Percentiles rank a stretch among this genome's conserved stretches.
Evolutionary conservation across 306 rosid species (phyloP).

Genomic region (Fragaria iinumae): DNA sequence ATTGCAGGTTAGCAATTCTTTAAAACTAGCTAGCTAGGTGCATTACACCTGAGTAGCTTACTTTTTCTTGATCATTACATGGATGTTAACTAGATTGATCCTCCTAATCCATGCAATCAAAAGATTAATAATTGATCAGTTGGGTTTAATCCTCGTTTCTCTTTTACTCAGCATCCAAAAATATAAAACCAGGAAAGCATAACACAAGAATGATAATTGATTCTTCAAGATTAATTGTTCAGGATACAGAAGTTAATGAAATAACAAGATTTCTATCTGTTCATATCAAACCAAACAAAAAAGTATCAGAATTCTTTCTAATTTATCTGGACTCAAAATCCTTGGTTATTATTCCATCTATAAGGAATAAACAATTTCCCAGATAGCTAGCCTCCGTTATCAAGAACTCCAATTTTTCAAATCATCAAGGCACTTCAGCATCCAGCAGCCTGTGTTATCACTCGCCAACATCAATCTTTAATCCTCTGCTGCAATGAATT

Average conservation of each 20-base stretch:
- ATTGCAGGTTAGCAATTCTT: neutral
- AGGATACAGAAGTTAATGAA: neutral
- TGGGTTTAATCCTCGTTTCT: neutral
- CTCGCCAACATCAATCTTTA: neutral
- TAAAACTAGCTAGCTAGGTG: neutral
- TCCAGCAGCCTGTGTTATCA: neutral
- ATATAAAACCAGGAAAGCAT: neutral
- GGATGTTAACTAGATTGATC: neutral
- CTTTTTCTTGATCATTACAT: neutral
- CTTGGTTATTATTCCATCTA: neutral
- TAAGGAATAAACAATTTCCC: neutral
- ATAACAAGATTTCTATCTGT: neutral
- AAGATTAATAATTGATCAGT: neutral
- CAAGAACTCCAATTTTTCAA: neutral
- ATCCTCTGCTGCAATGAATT: neutral
- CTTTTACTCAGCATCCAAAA: neutral
- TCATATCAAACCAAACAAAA: neutral
- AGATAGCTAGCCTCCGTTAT: neutral
- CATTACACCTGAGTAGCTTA: neutral
- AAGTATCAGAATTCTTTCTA: neutral
- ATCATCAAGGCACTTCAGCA: neutral
- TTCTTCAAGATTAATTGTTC: neutral
- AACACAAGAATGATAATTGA: neutral
- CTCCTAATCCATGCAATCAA: neutral
- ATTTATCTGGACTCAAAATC: neutral